Conservation (phyloP, 495 filamentous ascomycete species). For the Recurvomyces mirabilis region DNA sequence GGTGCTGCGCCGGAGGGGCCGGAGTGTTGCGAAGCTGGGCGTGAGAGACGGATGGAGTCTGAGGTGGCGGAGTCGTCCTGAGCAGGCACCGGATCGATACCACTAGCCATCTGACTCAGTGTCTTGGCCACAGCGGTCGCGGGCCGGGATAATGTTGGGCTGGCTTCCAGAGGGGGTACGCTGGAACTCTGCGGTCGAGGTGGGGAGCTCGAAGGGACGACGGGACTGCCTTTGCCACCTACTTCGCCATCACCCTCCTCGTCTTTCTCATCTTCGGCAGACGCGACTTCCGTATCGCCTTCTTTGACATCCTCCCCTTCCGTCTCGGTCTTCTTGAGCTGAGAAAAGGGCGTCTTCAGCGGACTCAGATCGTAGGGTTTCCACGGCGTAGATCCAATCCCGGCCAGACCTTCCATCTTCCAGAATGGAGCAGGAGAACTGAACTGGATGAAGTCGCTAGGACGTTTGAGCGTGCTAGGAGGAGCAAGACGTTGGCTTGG, state of each 20-base stretch:
- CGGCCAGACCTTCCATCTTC: conserved; percentile 44
- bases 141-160: conserved; percentile 15
- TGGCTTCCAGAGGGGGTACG: not conserved
- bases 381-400: conserved; percentile 19
- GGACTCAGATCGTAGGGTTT: conserved; percentile 21
- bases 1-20: not conserved
- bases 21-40: too few relatives aligned
- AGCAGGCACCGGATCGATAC: too few relatives aligned
- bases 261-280: not conserved
- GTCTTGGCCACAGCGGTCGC: conserved; percentile 21
- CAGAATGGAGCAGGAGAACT: conserved; percentile 96
- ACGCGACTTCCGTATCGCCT: not conserved
- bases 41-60: too few relatives aligned
- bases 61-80: too few relatives aligned
- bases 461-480: conserved; percentile 77
- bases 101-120: conserved; percentile 15
- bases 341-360: conserved; percentile 18
- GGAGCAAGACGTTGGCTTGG: conserved; percentile 48
- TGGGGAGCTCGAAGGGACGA: conserved; percentile 16
- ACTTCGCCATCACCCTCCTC: not conserved
- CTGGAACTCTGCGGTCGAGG: too few relatives aligned
- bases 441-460: conserved; percentile 89
- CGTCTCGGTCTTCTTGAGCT: conserved; percentile 10
- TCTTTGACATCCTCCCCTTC: conserved; percentile 1
- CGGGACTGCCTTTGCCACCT: conserved; percentile 2